phyloP scores from a whole-genome alignment of 352 stramenopile genomes.

The Pythium phragmiticola region DNA sequence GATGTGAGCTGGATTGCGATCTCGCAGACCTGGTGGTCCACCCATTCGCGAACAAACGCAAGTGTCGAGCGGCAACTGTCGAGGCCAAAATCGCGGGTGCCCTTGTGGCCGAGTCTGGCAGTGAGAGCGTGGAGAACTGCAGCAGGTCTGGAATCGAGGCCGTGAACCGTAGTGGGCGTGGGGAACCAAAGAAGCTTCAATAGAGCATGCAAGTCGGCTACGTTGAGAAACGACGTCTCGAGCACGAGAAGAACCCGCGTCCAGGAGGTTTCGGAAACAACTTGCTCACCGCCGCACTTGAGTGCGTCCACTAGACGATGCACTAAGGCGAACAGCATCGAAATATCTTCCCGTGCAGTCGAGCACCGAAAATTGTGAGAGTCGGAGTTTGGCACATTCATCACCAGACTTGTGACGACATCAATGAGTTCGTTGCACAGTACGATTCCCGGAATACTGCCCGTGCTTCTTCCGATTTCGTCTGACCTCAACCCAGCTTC shows the following conservation, averaged over 20 bases:
- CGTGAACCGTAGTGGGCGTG: neutral
- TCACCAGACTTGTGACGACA: neutral
- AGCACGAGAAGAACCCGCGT: neutral
- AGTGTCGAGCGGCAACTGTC: neutral
- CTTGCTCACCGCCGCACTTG: neutral
- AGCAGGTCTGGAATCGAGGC: neutral
- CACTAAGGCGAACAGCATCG: neutral
- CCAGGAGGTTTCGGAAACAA: neutral
- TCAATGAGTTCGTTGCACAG: conserved; percentile 16
- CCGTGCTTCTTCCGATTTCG: too few relatives aligned
- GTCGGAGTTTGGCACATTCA: neutral
- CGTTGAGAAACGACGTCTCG: neutral
- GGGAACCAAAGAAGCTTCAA: neutral
- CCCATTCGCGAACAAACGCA: neutral
- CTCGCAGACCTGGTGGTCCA: neutral
- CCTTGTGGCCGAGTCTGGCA: conserved; percentile 1
- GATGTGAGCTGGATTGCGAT: neutral
- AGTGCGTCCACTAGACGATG: neutral
- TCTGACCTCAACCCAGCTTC: conserved; percentile 13
- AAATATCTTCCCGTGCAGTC: neutral
- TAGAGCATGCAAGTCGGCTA: neutral
- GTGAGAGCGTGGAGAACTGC: conserved; percentile 1
- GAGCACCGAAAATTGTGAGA: neutral
- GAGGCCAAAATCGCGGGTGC: neutral
- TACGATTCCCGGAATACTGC: neutral